A percentile compares a stretch with the other conserved stretches of the same genome.
Evolutionary conservation across 768 basidiomycete species (phyloP).

Genomic region (Daedalea quercina): DNA sequence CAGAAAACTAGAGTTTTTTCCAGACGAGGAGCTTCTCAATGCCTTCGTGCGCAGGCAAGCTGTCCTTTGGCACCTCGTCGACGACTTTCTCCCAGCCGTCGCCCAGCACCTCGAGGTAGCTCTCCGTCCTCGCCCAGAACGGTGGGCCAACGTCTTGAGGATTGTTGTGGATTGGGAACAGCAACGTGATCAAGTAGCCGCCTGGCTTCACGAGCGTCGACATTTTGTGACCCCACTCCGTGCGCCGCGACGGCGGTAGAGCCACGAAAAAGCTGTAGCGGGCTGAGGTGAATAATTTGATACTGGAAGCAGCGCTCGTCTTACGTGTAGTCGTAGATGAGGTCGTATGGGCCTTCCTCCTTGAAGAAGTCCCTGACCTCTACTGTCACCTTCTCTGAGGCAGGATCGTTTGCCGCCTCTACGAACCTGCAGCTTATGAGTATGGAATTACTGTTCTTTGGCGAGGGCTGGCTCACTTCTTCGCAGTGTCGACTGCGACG

Average conservation of each 20-base stretch:
- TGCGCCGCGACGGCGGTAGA: conserved; percentile 46
- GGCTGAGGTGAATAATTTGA: neutral
- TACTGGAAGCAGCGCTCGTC: neutral
- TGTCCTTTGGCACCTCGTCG: conserved; percentile 41
- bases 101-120: conserved; percentile 46
- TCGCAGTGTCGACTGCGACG: conserved; percentile 29
- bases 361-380: conserved; percentile 48
- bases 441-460: neutral
- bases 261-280: conserved; percentile 62
- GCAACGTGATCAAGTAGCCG: conserved; percentile 53
- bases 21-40: conserved; percentile 50
- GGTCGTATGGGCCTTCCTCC: conserved; percentile 35
- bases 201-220: conserved; percentile 49
- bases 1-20: conserved; percentile 30
- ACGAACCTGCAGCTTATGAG: conserved; percentile 9
- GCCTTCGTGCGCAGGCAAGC: conserved; percentile 33
- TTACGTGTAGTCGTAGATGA: conserved; percentile 64
- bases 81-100: conserved; percentile 46
- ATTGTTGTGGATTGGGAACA: conserved; percentile 46
- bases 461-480: conserved; percentile 2
- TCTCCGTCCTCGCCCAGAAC: conserved; percentile 49
- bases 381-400: conserved; percentile 31
- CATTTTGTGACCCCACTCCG: conserved; percentile 55
- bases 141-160: conserved; percentile 49
- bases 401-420: conserved; percentile 13